These are phyloP conservation scores for Teunomyces tritomae DNA, from an alignment of 805 yeast species.

Conservation along the genomic window DNA sequence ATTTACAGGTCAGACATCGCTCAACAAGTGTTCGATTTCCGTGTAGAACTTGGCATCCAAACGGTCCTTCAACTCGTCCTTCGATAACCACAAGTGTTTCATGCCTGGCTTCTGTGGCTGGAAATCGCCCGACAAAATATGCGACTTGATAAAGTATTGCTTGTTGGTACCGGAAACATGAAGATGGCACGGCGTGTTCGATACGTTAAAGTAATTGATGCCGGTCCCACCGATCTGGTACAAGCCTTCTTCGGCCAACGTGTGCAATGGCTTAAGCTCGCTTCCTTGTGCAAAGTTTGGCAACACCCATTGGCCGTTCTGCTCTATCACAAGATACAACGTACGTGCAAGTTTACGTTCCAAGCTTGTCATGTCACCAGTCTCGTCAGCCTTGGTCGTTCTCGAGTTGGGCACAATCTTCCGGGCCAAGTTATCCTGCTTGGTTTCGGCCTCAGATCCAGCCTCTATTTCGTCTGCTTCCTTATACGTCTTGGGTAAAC, in stretches of 20 bases:
- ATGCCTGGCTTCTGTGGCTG: constrained; percentile 33
- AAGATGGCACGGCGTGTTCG: constrained; percentile 80
- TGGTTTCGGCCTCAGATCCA: constrained; percentile 20
- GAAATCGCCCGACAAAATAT: constrained; percentile 82
- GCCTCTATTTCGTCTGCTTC: constrained; percentile 26
- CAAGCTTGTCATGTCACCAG: constrained; percentile 60
- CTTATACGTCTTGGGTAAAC: constrained; percentile 66
- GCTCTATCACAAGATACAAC: constrained; percentile 67
- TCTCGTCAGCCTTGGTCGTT: constrained; percentile 70
- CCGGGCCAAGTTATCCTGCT: constrained; percentile 55
- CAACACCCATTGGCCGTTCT: constrained; percentile 59
- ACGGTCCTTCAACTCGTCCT: constrained; percentile 63
- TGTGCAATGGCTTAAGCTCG: constrained; percentile 56
- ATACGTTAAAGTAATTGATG: constrained; percentile 88
- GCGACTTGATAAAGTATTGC: constrained; percentile 82
- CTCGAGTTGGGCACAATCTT: constrained; percentile 71
- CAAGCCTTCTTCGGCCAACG: constrained; percentile 72
- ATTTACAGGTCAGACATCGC: constrained; percentile 23
- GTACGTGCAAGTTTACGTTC: constrained; percentile 81
- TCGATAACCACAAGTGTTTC: constrained; percentile 80
- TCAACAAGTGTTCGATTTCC: constrained; percentile 50
- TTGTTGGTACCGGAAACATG: constrained; percentile 33
- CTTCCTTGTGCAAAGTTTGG: constrained; percentile 61
- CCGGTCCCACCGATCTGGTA: constrained; percentile 67
- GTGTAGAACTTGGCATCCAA: constrained; percentile 56